Percentiles rank a stretch among this genome's conserved stretches.
phyloP scores from a whole-genome alignment of 768 basidiomycete species.

The Mycena vulgaris region DNA sequence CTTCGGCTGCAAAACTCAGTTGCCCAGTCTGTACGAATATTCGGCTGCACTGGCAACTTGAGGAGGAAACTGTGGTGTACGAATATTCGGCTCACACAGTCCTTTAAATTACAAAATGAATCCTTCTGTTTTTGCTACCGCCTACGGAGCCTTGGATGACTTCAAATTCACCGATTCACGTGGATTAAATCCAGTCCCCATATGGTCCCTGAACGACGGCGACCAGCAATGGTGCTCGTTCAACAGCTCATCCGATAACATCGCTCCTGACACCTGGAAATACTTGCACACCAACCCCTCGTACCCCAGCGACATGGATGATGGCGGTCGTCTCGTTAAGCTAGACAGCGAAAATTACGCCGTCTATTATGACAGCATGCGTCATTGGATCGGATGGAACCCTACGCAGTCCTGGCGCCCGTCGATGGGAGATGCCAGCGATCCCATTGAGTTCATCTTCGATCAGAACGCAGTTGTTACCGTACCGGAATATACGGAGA shows the following conservation, averaged over 20 bases:
- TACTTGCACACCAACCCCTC: background rate
- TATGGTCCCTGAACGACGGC: background rate
- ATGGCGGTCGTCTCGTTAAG: background rate
- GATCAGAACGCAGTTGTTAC: background rate
- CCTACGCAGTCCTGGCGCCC: background rate
- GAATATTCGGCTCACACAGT: background rate
- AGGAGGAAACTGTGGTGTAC: background rate
- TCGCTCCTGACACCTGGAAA: background rate
- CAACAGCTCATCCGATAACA: background rate
- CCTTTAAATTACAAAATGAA: background rate
- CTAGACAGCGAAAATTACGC: background rate
- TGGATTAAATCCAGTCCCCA: background rate
- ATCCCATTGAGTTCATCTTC: background rate
- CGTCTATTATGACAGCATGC: background rate
- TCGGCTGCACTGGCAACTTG: background rate
- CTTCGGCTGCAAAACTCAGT: background rate
- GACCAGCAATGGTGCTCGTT: background rate
- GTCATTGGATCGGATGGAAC: background rate
- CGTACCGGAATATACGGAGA: background rate
- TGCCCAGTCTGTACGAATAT: background rate
- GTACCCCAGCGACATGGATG: background rate
- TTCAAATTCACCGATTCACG: background rate
- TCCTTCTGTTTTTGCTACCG: background rate
- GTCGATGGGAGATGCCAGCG: background rate
- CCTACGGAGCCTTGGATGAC: background rate